Base-by-base conservation (phyloP, 495 filamentous ascomycete genomes). In the Penicillium malachiteum region DNA sequence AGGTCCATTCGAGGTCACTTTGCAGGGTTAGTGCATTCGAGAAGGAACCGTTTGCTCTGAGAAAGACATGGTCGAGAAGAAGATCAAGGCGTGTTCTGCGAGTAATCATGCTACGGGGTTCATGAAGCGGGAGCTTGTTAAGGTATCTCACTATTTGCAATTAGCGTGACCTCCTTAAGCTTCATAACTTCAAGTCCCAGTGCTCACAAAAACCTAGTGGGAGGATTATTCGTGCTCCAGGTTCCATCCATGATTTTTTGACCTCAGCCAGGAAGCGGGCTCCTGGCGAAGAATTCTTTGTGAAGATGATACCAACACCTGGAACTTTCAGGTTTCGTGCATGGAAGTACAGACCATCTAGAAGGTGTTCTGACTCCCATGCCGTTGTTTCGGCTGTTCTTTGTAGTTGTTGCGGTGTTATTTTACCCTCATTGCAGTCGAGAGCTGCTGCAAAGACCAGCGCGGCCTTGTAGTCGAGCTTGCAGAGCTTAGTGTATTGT, bases 371-470 rank as follows among this genome's bases (percentile, higher is more conserved):
- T 3, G 49, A 14, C 4, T 33, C 17, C 38, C 49, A 42, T 9
- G 17, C 12, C 9, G 18, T 9, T 41, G 13, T 52, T n/a, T 52
- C 18, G 31, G 50, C 37, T 7, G 21, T 44, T 21, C 18, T 43
- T 43, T 4, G 3, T 2, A 52, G 39, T 21, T 44, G 39, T 5
- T 21, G 11, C 3, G 50, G 13, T 11, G 21, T 43, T 8, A 54
- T 37, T 13, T 38, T 46, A 30, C 51, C 42, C n/a, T 42, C 50
- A 0, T 34, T 8, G 39, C 3, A 43, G 8, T 52, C 50, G 9
- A 52, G 8, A 3, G 50, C 50, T 16, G 50, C 50, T 17, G 50
- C 13, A 14, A 52, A 52, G 31, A 52, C 38, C 10, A 10, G 18
- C 9, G 33, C 34, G 16, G 42, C 3, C 12, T 41, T 17, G 8